Evolutionary conservation across 768 basidiomycete species (phyloP).

Genomic region (Lactarius trivialis): DNA sequence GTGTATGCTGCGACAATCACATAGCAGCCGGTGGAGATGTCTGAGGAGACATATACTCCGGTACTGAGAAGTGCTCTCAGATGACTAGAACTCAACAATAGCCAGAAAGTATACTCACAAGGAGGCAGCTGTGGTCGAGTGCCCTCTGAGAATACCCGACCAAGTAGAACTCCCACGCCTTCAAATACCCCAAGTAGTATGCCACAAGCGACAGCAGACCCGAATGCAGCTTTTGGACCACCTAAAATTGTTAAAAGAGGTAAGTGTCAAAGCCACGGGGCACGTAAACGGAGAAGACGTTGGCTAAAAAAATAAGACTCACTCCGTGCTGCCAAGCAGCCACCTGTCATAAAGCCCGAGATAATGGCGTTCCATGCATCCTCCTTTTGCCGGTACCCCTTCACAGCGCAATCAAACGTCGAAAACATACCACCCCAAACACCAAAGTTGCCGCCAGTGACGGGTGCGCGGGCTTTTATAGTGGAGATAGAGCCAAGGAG

Average conservation of each 20-base stretch:
- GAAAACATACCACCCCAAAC: slow-evolving; percentile 99
- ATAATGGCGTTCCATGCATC: slow-evolving; percentile 99
- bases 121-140: slow-evolving; percentile 75
- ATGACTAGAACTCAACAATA: neutral
- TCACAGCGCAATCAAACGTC: slow-evolving; percentile 96
- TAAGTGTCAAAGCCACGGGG: neutral
- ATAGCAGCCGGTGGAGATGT: slow-evolving; percentile 13
- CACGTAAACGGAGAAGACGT: neutral
- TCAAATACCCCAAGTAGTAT: slow-evolving; percentile 92
- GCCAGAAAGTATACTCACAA: slow-evolving; percentile 41
- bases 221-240: slow-evolving; percentile 85
- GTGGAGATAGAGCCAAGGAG: slow-evolving; percentile 90
- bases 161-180: slow-evolving; percentile 90
- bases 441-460: slow-evolving; percentile 95
- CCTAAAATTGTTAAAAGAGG: slow-evolving; percentile 40
- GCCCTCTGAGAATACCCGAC: slow-evolving; percentile 80
- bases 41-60: slow-evolving; percentile 20
- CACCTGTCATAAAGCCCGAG: slow-evolving; percentile 97
- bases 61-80: slow-evolving; percentile 2
- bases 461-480: slow-evolving; percentile 96
- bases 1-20: neutral
- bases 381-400: slow-evolving; percentile 94
- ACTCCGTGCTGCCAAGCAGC: slow-evolving; percentile 92
- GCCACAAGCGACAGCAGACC: slow-evolving; percentile 93
- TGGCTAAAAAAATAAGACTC: slow-evolving; percentile 33